A percentile compares a stretch with the other conserved stretches of the same genome.
Conservation (phyloP, 116 monocot genomes). For the Dioscorea cayenensis region DNA sequence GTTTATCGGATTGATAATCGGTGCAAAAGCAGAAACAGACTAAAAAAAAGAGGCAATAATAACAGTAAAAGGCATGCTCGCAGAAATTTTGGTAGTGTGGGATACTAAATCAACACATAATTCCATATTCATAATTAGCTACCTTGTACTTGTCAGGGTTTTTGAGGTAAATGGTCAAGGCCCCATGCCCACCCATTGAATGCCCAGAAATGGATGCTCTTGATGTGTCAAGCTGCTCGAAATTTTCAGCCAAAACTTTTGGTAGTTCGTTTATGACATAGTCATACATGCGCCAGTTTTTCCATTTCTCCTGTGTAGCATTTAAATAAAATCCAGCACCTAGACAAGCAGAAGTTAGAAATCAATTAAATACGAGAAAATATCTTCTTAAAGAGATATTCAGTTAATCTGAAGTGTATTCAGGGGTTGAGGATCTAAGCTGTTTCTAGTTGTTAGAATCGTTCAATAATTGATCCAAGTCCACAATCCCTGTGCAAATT, state of each 20-base stretch:
- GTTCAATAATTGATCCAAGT: no score
- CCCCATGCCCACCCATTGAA: slow-evolving; percentile 99
- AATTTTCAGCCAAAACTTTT: slow-evolving; percentile 60
- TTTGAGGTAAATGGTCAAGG: slow-evolving; percentile 77
- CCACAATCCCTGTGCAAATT: no score
- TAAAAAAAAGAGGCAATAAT: slow-evolving; percentile 16
- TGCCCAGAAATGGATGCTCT: slow-evolving; percentile 85
- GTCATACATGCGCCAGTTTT: slow-evolving; percentile 97
- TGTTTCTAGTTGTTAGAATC: no score
- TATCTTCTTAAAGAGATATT: background rate
- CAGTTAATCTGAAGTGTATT: background rate
- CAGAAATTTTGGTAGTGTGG: background rate
- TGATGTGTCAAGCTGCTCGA: slow-evolving; percentile 74
- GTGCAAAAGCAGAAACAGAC: slow-evolving; percentile 94
- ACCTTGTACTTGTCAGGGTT: slow-evolving; percentile 85
- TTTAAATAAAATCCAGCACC: slow-evolving; percentile 96
- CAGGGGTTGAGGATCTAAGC: background rate
- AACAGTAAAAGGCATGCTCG: background rate
- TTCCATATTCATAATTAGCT: slow-evolving; percentile 5
- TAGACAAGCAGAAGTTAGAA: slow-evolving; percentile 10
- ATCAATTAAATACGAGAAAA: background rate
- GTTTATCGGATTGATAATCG: slow-evolving; percentile 68
- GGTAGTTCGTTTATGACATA: slow-evolving; percentile 87
- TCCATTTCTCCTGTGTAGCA: slow-evolving; percentile 82
- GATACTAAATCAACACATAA: background rate